These are phyloP conservation scores for Pseudotsuga menziesii DNA, from an alignment of 75 land plant genomes.

Conservation along the genomic window DNA sequence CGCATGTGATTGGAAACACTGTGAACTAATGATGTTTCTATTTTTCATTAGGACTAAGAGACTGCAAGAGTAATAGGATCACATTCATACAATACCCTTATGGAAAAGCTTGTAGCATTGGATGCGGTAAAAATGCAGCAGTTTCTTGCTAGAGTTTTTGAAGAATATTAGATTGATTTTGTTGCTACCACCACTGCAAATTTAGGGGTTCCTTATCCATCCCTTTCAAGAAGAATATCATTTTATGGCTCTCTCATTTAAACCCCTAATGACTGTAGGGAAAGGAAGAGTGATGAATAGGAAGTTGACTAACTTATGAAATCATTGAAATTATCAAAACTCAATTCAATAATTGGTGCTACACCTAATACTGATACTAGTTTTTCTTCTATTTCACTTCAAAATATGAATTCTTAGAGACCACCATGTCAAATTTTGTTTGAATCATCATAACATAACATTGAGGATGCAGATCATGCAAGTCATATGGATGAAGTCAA, in stretches of 20 bases:
- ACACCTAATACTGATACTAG: neutral
- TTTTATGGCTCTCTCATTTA: slow-evolving; percentile 61
- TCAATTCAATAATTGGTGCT: slow-evolving; percentile 3
- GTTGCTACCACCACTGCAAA: slow-evolving; percentile 94
- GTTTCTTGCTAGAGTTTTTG: slow-evolving; percentile 13
- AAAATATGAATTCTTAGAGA: neutral
- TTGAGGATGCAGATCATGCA: neutral
- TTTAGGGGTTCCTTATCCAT: slow-evolving; percentile 89
- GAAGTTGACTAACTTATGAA: slow-evolving; percentile 73
- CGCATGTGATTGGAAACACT: neutral
- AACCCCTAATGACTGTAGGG: slow-evolving; percentile 15
- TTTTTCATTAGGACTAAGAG: slow-evolving; percentile 55
- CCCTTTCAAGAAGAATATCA: slow-evolving; percentile 59
- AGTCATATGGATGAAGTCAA: neutral
- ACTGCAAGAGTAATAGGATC: slow-evolving; percentile 67
- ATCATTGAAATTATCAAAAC: slow-evolving; percentile 46
- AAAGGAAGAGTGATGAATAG: slow-evolving; percentile 70
- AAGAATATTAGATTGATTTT: slow-evolving; percentile 84
- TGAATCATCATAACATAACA: neutral
- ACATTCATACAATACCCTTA: slow-evolving; percentile 81
- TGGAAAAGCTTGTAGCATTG: slow-evolving; percentile 79
- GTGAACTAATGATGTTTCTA: neutral
- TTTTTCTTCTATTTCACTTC: neutral
- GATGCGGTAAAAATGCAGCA: slow-evolving; percentile 34
- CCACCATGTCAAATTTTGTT: neutral